A percentile compares a stretch with the other conserved stretches of the same genome.
Evolutionary conservation across 1,139 yeast genomes (phyloP).

Genomic region (Petasospora rhodanensis): DNA sequence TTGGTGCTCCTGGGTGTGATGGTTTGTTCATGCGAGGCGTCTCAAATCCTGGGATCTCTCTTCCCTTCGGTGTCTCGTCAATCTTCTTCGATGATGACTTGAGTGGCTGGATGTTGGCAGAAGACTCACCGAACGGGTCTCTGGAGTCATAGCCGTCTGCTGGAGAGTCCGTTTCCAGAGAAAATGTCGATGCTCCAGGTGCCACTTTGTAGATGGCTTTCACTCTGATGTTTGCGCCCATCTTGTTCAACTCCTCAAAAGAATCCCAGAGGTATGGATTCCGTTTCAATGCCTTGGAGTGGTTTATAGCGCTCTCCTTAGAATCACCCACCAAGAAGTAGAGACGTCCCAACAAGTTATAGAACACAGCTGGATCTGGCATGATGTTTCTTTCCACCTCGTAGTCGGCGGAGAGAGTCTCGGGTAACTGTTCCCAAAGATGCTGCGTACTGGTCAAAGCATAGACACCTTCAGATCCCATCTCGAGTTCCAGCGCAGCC

Average conservation of each 20-base stretch:
- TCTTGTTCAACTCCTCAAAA: constrained; percentile 65
- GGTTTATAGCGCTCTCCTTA: constrained; percentile 62
- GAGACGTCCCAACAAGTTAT: constrained; percentile 67
- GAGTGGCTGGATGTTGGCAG: constrained; percentile 11
- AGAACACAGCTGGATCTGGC: constrained; percentile 67
- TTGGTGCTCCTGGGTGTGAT: constrained; percentile 50
- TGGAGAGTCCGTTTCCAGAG: constrained; percentile 6
- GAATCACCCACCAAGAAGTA: constrained; percentile 55
- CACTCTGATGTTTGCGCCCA: constrained; percentile 66
- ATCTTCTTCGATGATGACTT: constrained; percentile 11
- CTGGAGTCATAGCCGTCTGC: constrained; percentile 14
- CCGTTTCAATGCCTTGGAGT: constrained; percentile 60
- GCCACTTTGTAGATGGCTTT: constrained; percentile 48
- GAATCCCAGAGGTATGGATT: constrained; percentile 90
- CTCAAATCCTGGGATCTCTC: constrained; percentile 26
- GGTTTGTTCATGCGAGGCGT: constrained; percentile 46
- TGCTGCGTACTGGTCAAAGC: constrained; percentile 44
- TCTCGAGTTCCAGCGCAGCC: constrained; percentile 54
- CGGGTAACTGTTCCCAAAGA: constrained; percentile 27
- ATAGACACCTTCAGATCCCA: constrained; percentile 59
- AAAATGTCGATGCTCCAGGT: constrained; percentile 15
- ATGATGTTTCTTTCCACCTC: constrained; percentile 35
- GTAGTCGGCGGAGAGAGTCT: constrained; percentile 12
- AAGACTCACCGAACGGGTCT: constrained; percentile 28
- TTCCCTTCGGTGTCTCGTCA: constrained; percentile 13